These are phyloP conservation scores for Cicer arietinum DNA, from an alignment of 306 rosid genomes.

Conservation along the genomic window DNA sequence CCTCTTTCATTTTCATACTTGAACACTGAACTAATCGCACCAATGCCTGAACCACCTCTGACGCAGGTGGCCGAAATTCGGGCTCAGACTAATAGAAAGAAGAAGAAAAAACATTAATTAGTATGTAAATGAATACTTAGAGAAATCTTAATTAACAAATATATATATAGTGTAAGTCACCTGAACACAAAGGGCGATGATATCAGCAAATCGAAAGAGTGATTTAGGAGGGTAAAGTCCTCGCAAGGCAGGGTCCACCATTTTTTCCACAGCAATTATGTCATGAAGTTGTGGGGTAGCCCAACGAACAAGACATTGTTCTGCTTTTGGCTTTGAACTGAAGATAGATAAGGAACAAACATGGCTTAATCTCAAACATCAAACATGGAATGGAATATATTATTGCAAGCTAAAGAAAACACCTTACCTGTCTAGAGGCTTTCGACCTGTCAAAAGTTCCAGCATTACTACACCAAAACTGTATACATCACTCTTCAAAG, in stretches of 20 bases:
- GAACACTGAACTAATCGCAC: constrained; percentile 67
- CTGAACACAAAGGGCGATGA: constrained; percentile 80
- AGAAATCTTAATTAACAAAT: constrained; percentile 15
- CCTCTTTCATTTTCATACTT: constrained; percentile 64
- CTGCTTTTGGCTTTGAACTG: constrained; percentile 66
- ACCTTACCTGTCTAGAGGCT: constrained; percentile 76
- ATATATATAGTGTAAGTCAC: constrained; percentile 36
- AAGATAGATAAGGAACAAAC: background rate
- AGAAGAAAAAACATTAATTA: background rate
- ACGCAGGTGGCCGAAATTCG: constrained; percentile 74
- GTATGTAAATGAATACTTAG: background rate
- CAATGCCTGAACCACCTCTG: constrained; percentile 82
- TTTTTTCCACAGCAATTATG: constrained; percentile 63
- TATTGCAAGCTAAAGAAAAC: background rate
- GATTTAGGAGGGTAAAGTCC: constrained; percentile 93
- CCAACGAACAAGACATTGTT: constrained; percentile 82
- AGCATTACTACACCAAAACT: constrained; percentile 93
- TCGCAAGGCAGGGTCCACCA: constrained; percentile 83
- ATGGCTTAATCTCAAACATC: constrained; percentile 1
- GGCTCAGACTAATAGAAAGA: constrained; percentile 60
- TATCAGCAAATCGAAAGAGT: constrained; percentile 78
- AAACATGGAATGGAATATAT: constrained; percentile 25
- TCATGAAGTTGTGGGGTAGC: constrained; percentile 85
- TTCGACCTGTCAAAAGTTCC: constrained; percentile 85
- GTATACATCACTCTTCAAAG: constrained; percentile 79